Evolutionary conservation across 805 yeast species (phyloP).

Genomic region (Monosporozyma servazzii): DNA sequence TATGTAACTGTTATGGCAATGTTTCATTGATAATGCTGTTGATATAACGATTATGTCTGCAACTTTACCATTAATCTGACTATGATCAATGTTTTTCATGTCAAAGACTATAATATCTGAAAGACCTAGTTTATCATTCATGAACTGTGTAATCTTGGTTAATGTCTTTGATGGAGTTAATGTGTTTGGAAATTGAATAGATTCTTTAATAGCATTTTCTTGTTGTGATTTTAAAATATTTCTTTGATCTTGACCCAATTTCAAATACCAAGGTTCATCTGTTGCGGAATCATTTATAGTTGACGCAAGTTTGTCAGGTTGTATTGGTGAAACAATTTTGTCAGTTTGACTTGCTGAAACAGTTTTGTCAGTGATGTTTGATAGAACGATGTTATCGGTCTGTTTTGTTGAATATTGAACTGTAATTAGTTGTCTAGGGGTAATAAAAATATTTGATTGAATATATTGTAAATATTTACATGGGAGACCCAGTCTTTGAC

Average conservation of each 20-base stretch:
- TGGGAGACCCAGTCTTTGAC: no score
- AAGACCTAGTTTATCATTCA: slow-evolving; percentile 58
- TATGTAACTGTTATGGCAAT: slow-evolving; percentile 59
- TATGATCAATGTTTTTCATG: slow-evolving; percentile 33
- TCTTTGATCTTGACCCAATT: slow-evolving; percentile 25
- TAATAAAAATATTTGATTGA: no score
- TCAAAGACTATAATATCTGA: slow-evolving; percentile 57
- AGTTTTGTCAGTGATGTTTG: no score
- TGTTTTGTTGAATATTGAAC: no score
- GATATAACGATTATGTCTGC: slow-evolving; percentile 51
- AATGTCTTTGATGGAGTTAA: slow-evolving; percentile 45
- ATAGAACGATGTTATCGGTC: no score
- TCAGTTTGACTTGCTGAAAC: no score
- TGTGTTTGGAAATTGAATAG: slow-evolving; percentile 47
- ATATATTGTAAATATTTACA: no score
- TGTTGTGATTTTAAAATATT: background rate
- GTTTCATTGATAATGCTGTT: slow-evolving; percentile 71
- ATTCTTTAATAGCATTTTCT: slow-evolving; percentile 11
- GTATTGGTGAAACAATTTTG: no score
- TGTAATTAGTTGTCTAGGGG: no score
- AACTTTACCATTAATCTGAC: slow-evolving; percentile 10
- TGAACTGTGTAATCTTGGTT: slow-evolving; percentile 23
- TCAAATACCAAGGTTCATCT: slow-evolving; percentile 54
- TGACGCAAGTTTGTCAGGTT: background rate
- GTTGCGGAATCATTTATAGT: background rate